Base-by-base conservation (phyloP, 495 filamentous ascomycete genomes). In the Aspergillus steynii region DNA sequence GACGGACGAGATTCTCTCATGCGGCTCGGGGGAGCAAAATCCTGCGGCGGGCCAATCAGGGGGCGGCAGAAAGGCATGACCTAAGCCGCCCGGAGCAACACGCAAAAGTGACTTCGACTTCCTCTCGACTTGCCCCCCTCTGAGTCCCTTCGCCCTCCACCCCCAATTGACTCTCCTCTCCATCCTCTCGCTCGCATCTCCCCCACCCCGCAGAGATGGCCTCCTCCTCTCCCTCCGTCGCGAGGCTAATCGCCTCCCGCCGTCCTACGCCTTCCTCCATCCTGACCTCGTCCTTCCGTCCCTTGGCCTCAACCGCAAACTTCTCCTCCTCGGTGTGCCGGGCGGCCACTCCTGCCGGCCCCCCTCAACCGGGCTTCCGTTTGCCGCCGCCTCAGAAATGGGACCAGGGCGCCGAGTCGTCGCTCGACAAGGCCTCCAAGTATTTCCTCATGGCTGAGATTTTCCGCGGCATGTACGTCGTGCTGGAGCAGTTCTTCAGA, bases 401-500 rank as follows among this genome's bases (percentile, higher is more conserved):
- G 86, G 85, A 94, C 55, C 79, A 91, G 64, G 78, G 84, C 58
- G 75, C 83, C 46, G 90, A 95, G 70, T 84, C 83, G 49, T 83
- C 87, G 5, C 73, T 95, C 49, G 90, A 96, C 74, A 89, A 88
- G 76, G 87, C 90, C n/a, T 90, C 88, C 54, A 90, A 90, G 70
- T 97, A 92, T 80, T 97, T 98, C 76, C 84, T 98, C 62, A 72
- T 98, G 82, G 89, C 90, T 5, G 95, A 99, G 83, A 95, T 99
- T 87, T 77, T 91, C 72, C 86, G 95, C 68, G 95, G 95, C 74
- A 97, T 99, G 96, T 98, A 96, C 71, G 90, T 98, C 55, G 88
- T 95, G 74, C 71, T 99, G 75, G 95, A 99, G 85, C 94, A 99
- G 80, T 99, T 89, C 85, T 99, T 99, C 82, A 80, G 95, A 72